phyloP scores from a whole-genome alignment of 805 yeast genomes.

The Kurtzmaniella fragi region DNA sequence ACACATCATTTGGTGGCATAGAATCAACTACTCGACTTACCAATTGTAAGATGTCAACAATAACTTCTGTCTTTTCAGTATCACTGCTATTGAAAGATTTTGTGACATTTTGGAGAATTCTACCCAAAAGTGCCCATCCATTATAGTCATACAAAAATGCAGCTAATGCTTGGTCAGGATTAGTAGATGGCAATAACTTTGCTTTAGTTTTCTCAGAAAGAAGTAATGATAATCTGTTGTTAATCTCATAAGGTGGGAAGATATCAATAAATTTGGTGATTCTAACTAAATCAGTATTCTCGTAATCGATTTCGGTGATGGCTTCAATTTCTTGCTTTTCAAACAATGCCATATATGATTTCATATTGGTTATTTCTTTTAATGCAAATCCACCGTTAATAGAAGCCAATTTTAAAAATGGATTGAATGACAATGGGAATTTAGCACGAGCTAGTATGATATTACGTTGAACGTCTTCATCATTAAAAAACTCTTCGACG shows the following conservation, averaged over 20 bases:
- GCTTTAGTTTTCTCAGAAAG: constrained; percentile 58
- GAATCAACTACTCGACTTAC: constrained; percentile 43
- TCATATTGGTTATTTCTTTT: constrained; percentile 52
- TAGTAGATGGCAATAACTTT: constrained; percentile 52
- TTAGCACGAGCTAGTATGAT: constrained; percentile 62
- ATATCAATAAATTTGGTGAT: constrained; percentile 45
- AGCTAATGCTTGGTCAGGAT: constrained; percentile 37
- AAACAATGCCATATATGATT: constrained; percentile 55
- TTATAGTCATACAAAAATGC: constrained; percentile 69
- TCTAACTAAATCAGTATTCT: constrained; percentile 48
- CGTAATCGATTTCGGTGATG: constrained; percentile 45
- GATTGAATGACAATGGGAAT: constrained; percentile 60
- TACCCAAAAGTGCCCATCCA: constrained; percentile 86
- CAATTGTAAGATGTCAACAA: constrained; percentile 47
- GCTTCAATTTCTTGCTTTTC: constrained; percentile 32
- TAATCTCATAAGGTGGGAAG: constrained; percentile 53
- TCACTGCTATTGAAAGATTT: constrained; percentile 34
- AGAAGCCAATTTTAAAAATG: constrained; percentile 56
- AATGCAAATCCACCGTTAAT: constrained; percentile 65
- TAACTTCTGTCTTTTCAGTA: constrained; percentile 32
- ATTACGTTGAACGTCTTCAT: constrained; percentile 38
- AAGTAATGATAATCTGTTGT: constrained; percentile 39
- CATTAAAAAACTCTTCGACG: constrained; percentile 40
- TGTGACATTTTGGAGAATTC: constrained; percentile 63
- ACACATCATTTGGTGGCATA: constrained; percentile 24